Conservation (phyloP, 805 yeast genomes). For the Starmerella sirachaensis region DNA sequence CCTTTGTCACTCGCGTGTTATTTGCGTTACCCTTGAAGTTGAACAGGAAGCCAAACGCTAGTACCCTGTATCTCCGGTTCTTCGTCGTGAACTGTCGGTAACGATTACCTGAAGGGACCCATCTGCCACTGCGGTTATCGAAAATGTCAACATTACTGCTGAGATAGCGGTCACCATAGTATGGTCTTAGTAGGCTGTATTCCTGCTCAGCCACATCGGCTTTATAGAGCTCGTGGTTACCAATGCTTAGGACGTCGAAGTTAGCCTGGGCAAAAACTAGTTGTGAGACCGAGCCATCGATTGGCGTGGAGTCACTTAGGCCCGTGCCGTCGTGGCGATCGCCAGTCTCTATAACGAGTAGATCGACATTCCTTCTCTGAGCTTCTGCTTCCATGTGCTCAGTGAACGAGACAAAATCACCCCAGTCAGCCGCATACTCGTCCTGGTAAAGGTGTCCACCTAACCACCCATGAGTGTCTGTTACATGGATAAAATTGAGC, state of each 20-base stretch:
- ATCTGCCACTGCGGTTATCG: slow-evolving; percentile 26
- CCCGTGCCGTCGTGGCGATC: slow-evolving; percentile 96
- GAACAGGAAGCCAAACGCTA: slow-evolving; percentile 70
- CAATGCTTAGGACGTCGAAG: slow-evolving; percentile 71
- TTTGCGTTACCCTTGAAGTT: slow-evolving; percentile 53
- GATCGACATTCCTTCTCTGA: slow-evolving; percentile 40
- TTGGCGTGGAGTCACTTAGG: slow-evolving; percentile 60
- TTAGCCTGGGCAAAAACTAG: slow-evolving; percentile 49
- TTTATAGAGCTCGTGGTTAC: slow-evolving; percentile 81
- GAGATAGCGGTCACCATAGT: slow-evolving; percentile 50
- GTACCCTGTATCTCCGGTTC: slow-evolving; percentile 38
- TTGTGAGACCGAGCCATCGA: slow-evolving; percentile 57
- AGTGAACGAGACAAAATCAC: slow-evolving; percentile 68
- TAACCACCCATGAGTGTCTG: slow-evolving; percentile 91
- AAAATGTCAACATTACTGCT: slow-evolving; percentile 31
- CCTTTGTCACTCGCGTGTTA: slow-evolving; percentile 52
- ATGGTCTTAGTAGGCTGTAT: slow-evolving; percentile 44
- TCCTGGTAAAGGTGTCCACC: slow-evolving; percentile 13
- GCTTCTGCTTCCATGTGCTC: slow-evolving; percentile 39
- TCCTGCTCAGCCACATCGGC: slow-evolving; percentile 56
- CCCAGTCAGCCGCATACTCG: slow-evolving; percentile 80
- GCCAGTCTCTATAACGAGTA: slow-evolving; percentile 74
- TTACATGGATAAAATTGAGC: slow-evolving; percentile 75
- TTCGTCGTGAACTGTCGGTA: slow-evolving; percentile 56
- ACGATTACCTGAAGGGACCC: slow-evolving; percentile 56